Evolutionary conservation across 345 rosid species (phyloP).

Genomic region (Lagerstroemia speciosa): DNA sequence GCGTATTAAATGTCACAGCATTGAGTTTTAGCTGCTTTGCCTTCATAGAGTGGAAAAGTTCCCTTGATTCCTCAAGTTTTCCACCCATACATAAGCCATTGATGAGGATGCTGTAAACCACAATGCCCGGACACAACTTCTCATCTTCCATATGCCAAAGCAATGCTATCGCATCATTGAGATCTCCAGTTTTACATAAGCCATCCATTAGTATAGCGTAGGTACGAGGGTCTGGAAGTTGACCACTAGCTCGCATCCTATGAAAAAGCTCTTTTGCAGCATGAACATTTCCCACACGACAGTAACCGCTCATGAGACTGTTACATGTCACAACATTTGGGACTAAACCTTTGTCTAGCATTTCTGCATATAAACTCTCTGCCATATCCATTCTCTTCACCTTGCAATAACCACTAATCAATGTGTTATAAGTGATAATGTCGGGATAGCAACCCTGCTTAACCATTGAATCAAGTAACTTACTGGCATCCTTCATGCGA

Average conservation of each 20-base stretch:
- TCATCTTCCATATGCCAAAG: slow-evolving; percentile 8
- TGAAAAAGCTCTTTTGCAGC: slow-evolving; percentile 21
- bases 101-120: slow-evolving; percentile 21
- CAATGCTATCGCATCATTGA: slow-evolving; percentile 18
- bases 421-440: background rate
- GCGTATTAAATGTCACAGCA: slow-evolving; percentile 12
- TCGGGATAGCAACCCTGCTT: background rate
- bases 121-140: slow-evolving; percentile 13
- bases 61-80: slow-evolving; percentile 10
- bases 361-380: no score
- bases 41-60: background rate
- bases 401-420: slow-evolving; percentile 6
- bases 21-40: slow-evolving; percentile 8
- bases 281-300: slow-evolving; percentile 15
- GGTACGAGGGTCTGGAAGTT: slow-evolving; percentile 2
- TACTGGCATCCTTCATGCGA: background rate
- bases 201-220: slow-evolving; percentile 16
- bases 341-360: slow-evolving; percentile 11
- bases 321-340: slow-evolving; percentile 17
- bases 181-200: slow-evolving; percentile 13
- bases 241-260: slow-evolving; percentile 12
- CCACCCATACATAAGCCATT: slow-evolving; percentile 29
- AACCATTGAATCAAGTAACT: background rate
- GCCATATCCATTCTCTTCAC: background rate
- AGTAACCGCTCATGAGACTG: slow-evolving; percentile 25